Base-by-base conservation (phyloP, 108 stramenopile species). In the Seminavis robusta region DNA sequence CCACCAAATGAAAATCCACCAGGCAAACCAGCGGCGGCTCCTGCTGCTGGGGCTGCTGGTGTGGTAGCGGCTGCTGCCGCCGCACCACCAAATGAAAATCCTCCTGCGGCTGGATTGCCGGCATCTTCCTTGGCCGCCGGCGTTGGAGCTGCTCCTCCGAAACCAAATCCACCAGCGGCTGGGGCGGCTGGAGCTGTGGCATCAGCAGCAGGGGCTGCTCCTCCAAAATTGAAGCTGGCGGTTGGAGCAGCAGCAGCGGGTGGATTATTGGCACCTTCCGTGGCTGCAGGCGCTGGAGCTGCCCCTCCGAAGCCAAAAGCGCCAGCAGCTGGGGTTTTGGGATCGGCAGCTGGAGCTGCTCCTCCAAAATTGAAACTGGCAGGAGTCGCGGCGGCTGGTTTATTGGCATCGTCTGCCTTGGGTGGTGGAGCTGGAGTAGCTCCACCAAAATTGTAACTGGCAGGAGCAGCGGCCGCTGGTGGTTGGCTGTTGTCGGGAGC, bases 1-100 rank as follows among this genome's bases (percentile, higher is more conserved):
- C 49, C 49, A 16, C 68, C 68, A 47, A 69, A 69, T 31, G 52
- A 49, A 42, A 65, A 74, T 0, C 63, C 52, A 42, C 50, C 28
- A 27, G 17, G 20, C 23, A 16, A 53, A 53, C 1, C 42, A 33
- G 48, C 5, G 4, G 54, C 54, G 2, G 59, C 31, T 19, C 48
- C 15, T n/a, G 73, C 36, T 21, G 47, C 39, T 15, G 56, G 19
- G 9, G 72, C 15, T 7, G 67, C 55, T 2, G 49, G 48, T 38
- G 16, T 48, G 16, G 39, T 30, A 17, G 53, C 21, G 24, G 57
- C 17, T 10, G 61, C 62, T 16, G 54, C 62, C 33, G 61, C 54
- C 9, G 48, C 49, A n/a, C 54, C 63, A 19, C 59, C 68, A 45
- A 61, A 60, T 47, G 23, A 40, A 52, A 67, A 67, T 17, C 65